phyloP scores from a whole-genome alignment of 331 rosid species.

The Pyracantha coccinea region DNA sequence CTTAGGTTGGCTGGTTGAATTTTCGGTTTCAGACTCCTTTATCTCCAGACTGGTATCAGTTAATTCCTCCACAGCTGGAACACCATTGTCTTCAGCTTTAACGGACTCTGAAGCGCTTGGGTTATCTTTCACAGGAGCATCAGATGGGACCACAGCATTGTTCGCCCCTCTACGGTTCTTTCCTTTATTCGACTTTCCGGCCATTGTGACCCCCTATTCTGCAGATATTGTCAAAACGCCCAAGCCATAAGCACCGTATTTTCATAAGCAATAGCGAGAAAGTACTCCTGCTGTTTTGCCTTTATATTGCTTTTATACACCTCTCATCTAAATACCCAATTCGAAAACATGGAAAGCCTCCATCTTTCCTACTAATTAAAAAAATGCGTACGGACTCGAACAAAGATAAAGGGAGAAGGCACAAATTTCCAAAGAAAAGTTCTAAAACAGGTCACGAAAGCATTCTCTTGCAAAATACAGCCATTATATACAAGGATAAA shows the following conservation, averaged over 20 bases:
- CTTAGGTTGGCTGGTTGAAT: constrained; percentile 34
- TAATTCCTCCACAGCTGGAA: constrained; percentile 29
- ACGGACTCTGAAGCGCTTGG: constrained; percentile 24
- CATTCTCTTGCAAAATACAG: neutral
- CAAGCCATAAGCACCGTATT: neutral
- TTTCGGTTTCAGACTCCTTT: constrained; percentile 40
- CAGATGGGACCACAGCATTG: constrained; percentile 23
- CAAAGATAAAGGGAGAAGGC: neutral
- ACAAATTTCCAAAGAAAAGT: neutral
- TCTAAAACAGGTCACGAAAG: neutral
- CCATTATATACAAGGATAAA: neutral
- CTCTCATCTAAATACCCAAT: neutral
- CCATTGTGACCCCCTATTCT: constrained; percentile 51
- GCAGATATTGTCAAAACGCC: neutral
- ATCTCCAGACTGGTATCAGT: constrained; percentile 17
- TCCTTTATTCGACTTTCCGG: constrained; percentile 80
- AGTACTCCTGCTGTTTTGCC: neutral
- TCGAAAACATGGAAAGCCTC: neutral
- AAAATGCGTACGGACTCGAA: neutral
- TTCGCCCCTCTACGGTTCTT: constrained; percentile 51
- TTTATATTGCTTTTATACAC: neutral
- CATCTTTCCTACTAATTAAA: neutral
- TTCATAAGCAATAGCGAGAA: neutral
- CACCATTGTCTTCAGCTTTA: constrained; percentile 35
- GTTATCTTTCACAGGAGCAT: constrained; percentile 35